Conservation (phyloP, 2,329 filamentous ascomycete species). For the Aspergillus sp. region DNA sequence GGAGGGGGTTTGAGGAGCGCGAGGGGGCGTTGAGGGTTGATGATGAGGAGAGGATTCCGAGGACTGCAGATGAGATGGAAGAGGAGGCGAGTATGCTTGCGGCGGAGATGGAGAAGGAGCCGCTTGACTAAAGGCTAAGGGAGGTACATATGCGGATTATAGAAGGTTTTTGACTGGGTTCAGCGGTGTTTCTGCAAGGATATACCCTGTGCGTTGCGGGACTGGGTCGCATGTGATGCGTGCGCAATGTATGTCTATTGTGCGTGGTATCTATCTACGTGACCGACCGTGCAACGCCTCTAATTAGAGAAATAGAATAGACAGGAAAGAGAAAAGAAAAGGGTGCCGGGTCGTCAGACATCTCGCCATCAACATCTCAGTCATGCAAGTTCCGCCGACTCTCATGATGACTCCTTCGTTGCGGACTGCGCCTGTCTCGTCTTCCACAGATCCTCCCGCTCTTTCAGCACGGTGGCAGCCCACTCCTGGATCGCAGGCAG, state of each 20-base stretch:
- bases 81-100: constrained; percentile 50
- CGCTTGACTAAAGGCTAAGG: constrained; percentile 6
- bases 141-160: no score
- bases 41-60: constrained; percentile 63
- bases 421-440: constrained; percentile 24
- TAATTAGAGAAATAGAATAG: neutral
- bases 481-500: constrained; percentile 80
- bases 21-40: constrained; percentile 52
- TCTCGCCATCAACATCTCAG: constrained; percentile 20
- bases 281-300: constrained; percentile 16
- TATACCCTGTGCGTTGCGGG: neutral
- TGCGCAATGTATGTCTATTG: neutral
- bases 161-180: no score
- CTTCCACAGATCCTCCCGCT: constrained; percentile 76
- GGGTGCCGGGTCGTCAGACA: constrained; percentile 15
- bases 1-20: constrained; percentile 65
- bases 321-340: constrained; percentile 9
- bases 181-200: neutral
- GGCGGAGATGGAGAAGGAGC: constrained; percentile 37
- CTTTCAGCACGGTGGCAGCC: constrained; percentile 75
- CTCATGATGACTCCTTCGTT: neutral
- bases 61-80: constrained; percentile 44
- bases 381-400: constrained; percentile 2
- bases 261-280: constrained; percentile 10
- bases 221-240: neutral